Base-by-base conservation (phyloP, 345 rosid species). In the Luvunga scandens region DNA sequence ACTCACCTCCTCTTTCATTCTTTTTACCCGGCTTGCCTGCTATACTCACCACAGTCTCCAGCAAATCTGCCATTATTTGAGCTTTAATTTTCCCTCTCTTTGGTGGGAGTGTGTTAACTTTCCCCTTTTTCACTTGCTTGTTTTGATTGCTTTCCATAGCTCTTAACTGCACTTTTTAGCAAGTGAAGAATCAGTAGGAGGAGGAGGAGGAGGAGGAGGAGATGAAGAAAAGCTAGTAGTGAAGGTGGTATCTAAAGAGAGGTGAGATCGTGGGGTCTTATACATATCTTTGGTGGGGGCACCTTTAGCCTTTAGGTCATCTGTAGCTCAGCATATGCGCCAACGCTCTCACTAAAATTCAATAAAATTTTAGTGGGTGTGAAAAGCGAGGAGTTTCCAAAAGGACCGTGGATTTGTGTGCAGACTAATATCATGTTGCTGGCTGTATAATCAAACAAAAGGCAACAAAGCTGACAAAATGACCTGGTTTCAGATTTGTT, bases 61-160 rank as follows among this genome's bases (percentile, higher is more conserved):
- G 5, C 1, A 78, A 25, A 2, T 61, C 65, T 39, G 48, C 63
- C 5, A 82, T 0, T 7, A 82, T 78, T 45, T 31, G 42, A 1
- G 4, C 61, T 56, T 74, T 82, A 45, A 82, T 50, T 45, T 31
- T 33, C 4, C 84, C 84, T 39, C 81, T 82, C 81, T 78, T 69
- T 64, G 81, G 81, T 21, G 84, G 84, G 16, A 74, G 28, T 55
- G 4, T 14, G 10, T 3, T 7, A 63, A 4, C 12, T 5, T 65
- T 68, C 38, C 48, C 24, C 63, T n/a, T 64, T 34, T 33, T 45
- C 63, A 8, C 73, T 48, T 21, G 38, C n/a, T 65, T 66, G 25
- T 10, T 57, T 8, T 9, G 53, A 16, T 28, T 74, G 72, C 7
- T 24, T 6, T 75, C 79, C 79, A 78, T 75, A 9, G 21, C 61